These are phyloP conservation scores for Singerocomus rubriflavus DNA, from an alignment of 1,284 basidiomycete genomes.

Conservation along the genomic window DNA sequence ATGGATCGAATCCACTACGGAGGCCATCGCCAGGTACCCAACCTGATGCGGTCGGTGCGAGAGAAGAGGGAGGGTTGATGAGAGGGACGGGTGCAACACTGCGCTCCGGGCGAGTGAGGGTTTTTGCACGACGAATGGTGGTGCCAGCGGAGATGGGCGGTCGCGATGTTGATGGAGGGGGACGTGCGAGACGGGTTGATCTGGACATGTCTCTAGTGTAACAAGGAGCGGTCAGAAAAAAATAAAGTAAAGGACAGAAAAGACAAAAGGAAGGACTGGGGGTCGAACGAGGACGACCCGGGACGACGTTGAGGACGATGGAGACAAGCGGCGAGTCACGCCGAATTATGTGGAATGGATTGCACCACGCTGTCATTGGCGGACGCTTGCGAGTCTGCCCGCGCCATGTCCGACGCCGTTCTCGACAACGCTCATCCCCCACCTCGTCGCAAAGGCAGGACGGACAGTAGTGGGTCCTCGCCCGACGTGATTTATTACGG, in stretches of 20 bases:
- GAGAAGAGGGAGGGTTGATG: conserved; percentile 68
- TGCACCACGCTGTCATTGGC: too few species aligned
- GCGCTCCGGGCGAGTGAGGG: conserved; percentile 93
- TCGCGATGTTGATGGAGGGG: conserved; percentile 60
- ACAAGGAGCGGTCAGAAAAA: neutral
- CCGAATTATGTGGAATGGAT: too few species aligned
- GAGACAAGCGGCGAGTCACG: neutral
- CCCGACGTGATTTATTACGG: conserved; percentile 1
- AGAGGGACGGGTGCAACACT: conserved; percentile 91
- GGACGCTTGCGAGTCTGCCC: neutral
- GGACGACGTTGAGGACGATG: conserved; percentile 8
- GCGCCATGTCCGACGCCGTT: conserved; percentile 16
- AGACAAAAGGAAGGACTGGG: conserved; percentile 5
- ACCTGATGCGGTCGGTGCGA: conserved; percentile 37
- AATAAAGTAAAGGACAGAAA: conserved; percentile 7
- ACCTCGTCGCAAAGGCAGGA: neutral
- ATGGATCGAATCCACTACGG: conserved; percentile 61
- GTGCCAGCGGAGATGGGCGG: conserved; percentile 52
- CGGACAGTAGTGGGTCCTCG: neutral
- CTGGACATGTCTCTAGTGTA: conserved; percentile 37
- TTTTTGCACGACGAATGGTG: conserved; percentile 83
- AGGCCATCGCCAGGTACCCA: conserved; percentile 28
- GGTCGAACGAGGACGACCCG: neutral
- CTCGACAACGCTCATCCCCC: conserved; percentile 1
- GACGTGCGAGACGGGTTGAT: conserved; percentile 51